phyloP scores from a whole-genome alignment of 1,284 basidiomycete species.

The Cryptococcus sp. region DNA sequence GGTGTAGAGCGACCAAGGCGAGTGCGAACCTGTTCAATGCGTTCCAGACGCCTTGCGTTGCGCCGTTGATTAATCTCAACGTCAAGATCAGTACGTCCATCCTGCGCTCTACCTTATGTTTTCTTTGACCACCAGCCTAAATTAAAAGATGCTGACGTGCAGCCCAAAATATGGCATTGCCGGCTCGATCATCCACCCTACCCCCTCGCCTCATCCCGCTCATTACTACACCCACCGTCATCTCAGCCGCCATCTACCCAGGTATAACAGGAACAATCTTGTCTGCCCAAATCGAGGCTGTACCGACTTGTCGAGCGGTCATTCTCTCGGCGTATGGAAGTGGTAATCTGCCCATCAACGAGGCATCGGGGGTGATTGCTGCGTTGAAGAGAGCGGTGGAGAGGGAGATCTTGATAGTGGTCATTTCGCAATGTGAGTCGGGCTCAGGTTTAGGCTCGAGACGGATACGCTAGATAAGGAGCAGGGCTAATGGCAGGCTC shows the following conservation, averaged over 20 bases:
- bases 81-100: conserved; percentile 35
- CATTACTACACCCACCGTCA: conserved; percentile 25
- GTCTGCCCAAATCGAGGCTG: conserved; percentile 36
- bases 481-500: conserved; percentile 18
- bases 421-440: conserved; percentile 39
- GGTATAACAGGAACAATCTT: conserved; percentile 40
- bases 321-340: conserved; percentile 41
- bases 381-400: conserved; percentile 33
- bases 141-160: no score
- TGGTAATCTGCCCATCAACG: conserved; percentile 39
- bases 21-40: conserved; percentile 39
- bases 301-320: conserved; percentile 39
- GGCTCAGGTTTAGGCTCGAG: background rate
- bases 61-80: conserved; percentile 38
- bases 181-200: conserved; percentile 15
- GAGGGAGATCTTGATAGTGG: conserved; percentile 42
- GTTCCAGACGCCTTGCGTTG: conserved; percentile 37
- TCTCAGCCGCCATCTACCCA: conserved; percentile 34
- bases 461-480: no score
- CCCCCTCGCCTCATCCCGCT: conserved; percentile 30
- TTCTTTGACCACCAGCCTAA: background rate
- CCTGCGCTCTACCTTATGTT: background rate
- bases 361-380: conserved; percentile 30
- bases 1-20: conserved; percentile 34
- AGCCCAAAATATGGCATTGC: conserved; percentile 11